Evolutionary conservation across 371 early-diverging fungal genomes (phyloP), one percentile per base, ranked within the genome.

Genomic region (Dichotomocladium elegans): DNA sequence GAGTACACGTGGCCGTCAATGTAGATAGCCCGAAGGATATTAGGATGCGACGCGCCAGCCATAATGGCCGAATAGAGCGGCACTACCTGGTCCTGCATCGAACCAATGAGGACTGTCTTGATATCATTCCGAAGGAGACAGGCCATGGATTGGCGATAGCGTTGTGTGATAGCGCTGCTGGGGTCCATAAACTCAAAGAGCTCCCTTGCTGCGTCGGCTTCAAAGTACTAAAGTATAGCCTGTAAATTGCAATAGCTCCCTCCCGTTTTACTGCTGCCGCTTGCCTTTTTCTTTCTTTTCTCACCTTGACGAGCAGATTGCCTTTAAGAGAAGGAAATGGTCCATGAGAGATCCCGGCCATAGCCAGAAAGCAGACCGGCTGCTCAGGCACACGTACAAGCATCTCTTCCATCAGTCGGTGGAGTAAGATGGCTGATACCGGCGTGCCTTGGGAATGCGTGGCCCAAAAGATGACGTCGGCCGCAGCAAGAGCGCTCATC

Each of bases 371-470:
- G 30, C 86, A 87, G 10, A 91, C 68, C 1, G 85, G 76, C 61
- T 94, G 95, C 37, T 83, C 58, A 3, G 51, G 48, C 0, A 84
- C 65, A 48, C 91, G 84, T n/a, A 97, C 63, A 22, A 84, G 59
- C 0, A 85, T 87, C 50, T 87, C 70, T 25, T 82, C 72, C 4
- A 96, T 63, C 43, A 95, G 68, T 17, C 86, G 72, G 25, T 88
- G 81, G 2, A 94, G 57, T n/a, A 97, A 49, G 62, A 95, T 71
- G 27, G 83, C 77, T 4, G 92, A 88, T 0, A 95, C 96, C 0
- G 96, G 95, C 0, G 93, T 92, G 12, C 98, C 98, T 68, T 97
- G 98, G 4, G 88, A 87, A 70, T 97, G 98, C 1, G 95, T 90
- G 0, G 91, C 89, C 47, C 96, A 86, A 30, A 97, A 64, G 8